phyloP scores from a whole-genome alignment of 108 stramenopile species.

The Schizochytrium sp. region DNA sequence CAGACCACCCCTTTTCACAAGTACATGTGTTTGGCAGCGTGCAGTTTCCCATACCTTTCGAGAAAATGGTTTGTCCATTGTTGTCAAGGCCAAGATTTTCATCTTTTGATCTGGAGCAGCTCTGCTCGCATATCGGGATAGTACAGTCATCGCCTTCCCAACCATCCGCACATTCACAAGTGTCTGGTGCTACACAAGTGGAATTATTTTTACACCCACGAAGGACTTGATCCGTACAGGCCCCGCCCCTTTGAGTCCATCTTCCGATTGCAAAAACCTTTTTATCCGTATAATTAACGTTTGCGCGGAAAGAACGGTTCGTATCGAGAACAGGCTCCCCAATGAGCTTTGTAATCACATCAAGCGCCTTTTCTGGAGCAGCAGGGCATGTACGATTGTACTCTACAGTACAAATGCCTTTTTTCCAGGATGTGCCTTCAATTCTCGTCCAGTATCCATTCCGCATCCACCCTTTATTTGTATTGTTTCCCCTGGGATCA shows the following conservation, averaged over 20 bases:
- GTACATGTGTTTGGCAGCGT: slow-evolving; percentile 75
- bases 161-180: slow-evolving; percentile 65
- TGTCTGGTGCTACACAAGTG: slow-evolving; percentile 67
- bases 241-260: slow-evolving; percentile 77
- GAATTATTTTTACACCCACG: slow-evolving; percentile 77
- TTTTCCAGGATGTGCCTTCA: slow-evolving; percentile 74
- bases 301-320: slow-evolving; percentile 78
- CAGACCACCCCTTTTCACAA: slow-evolving; percentile 78
- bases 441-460: slow-evolving; percentile 81
- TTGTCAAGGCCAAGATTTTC: slow-evolving; percentile 42
- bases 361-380: slow-evolving; percentile 64
- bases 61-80: not conserved
- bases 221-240: slow-evolving; percentile 83
- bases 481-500: slow-evolving; percentile 70
- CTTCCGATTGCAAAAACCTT: slow-evolving; percentile 67
- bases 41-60: slow-evolving; percentile 65
- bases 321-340: slow-evolving; percentile 80
- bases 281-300: slow-evolving; percentile 74
- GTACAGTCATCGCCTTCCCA: slow-evolving; percentile 68
- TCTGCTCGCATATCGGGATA: slow-evolving; percentile 62
- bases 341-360: slow-evolving; percentile 40
- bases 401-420: slow-evolving; percentile 82
- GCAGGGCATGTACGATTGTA: slow-evolving; percentile 79
- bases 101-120: not conserved
- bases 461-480: slow-evolving; percentile 80